These are phyloP conservation scores for Trichomonascaceae sp. DNA, from an alignment of 1,139 yeast species.

Conservation along the genomic window DNA sequence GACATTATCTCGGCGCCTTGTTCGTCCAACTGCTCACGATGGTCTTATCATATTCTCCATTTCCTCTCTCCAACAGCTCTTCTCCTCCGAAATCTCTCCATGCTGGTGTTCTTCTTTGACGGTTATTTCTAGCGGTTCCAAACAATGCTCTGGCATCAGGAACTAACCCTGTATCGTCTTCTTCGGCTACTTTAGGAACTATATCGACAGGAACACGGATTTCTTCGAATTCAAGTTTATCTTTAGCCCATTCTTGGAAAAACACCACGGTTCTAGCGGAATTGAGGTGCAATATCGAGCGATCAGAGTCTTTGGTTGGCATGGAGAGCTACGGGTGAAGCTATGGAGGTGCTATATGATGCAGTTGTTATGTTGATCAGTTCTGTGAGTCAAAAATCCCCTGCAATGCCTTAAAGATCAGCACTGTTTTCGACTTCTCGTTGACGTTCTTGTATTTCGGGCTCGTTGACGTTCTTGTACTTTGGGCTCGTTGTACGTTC, in stretches of 20 bases:
- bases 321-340: neutral
- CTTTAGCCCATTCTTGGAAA: conserved; percentile 33
- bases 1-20: neutral
- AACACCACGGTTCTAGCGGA: conserved; percentile 28
- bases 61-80: conserved; percentile 22
- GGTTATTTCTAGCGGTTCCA: conserved; percentile 20
- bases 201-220: conserved; percentile 30
- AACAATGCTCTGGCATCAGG: conserved; percentile 29
- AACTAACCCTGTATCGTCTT: conserved; percentile 26
- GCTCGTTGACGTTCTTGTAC: too few species aligned
- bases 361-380: too few species aligned
- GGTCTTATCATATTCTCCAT: conserved; percentile 16
- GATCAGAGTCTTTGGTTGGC: conserved; percentile 31
- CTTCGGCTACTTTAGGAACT: conserved; percentile 31
- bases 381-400: too few species aligned
- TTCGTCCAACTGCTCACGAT: conserved; percentile 6
- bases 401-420: too few species aligned
- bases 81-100: conserved; percentile 33
- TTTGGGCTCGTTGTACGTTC: too few species aligned
- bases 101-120: conserved; percentile 23
- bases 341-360: neutral
- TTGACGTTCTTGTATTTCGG: too few species aligned
- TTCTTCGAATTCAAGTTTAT: conserved; percentile 32
- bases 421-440: too few species aligned
- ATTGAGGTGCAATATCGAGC: conserved; percentile 32